Conservation (phyloP, 179 eudicot species). For the Actinidia chinensis region DNA sequence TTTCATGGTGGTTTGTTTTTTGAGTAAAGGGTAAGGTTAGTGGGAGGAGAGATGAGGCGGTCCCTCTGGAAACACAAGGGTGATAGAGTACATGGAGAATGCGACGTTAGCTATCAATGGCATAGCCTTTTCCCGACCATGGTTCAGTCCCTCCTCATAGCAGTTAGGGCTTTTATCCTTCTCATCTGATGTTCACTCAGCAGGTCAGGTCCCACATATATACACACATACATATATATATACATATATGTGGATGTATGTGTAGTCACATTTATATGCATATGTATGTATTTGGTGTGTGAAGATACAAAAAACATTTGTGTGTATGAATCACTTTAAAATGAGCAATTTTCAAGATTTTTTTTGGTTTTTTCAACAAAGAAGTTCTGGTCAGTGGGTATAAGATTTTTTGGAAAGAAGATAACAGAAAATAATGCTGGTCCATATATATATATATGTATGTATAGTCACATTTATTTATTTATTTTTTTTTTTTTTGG, state of each 20-base stretch:
- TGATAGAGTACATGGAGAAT: slow-evolving; percentile 32
- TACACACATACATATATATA: background rate
- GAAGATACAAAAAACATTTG: background rate
- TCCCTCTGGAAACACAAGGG: slow-evolving; percentile 21
- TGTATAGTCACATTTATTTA: background rate
- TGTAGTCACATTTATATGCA: too few relatives aligned
- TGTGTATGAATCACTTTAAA: background rate
- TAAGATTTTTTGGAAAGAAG: background rate
- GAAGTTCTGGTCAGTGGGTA: background rate
- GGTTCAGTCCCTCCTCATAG: slow-evolving; percentile 26
- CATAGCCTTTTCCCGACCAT: slow-evolving; percentile 26
- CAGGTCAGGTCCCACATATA: slow-evolving; percentile 21
- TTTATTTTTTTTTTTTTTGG: background rate
- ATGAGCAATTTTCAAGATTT: slow-evolving; percentile 7
- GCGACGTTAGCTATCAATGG: slow-evolving; percentile 27
- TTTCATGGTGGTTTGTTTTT: background rate
- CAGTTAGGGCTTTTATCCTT: slow-evolving; percentile 25
- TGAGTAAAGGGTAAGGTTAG: slow-evolving; percentile 38
- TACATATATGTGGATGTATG: too few relatives aligned
- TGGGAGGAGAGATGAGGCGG: slow-evolving; percentile 30
- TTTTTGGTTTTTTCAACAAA: background rate
- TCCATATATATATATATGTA: too few relatives aligned
- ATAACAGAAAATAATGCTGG: background rate
- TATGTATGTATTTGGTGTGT: too few relatives aligned
- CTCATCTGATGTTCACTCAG: slow-evolving; percentile 19